A percentile compares a stretch with the other conserved stretches of the same genome.
phyloP scores from a whole-genome alignment of 148 eudicot genomes.

The Camellia lanceoleosa region DNA sequence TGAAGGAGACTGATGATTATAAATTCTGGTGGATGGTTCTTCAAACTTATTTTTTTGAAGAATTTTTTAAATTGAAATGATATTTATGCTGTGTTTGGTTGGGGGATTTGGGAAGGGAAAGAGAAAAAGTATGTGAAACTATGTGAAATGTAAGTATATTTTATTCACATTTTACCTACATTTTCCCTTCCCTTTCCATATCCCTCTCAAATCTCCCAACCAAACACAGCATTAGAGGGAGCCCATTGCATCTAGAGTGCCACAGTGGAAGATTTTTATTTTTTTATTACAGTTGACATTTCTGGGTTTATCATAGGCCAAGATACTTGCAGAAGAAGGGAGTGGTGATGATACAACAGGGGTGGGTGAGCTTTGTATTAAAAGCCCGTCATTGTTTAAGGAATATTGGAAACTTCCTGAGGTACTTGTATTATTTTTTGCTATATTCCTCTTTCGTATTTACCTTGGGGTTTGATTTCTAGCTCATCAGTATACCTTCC shows the following conservation, averaged over 20 bases:
- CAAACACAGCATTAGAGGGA: neutral
- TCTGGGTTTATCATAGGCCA: slow-evolving; percentile 50
- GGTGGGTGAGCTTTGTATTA: slow-evolving; percentile 89
- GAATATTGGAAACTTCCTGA: slow-evolving; percentile 95
- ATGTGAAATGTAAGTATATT: too few species aligned
- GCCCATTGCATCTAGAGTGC: neutral
- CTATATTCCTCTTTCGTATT: neutral
- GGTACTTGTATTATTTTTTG: slow-evolving; percentile 38
- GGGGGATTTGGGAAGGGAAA: too few species aligned
- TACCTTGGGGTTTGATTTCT: neutral
- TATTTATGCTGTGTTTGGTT: too few species aligned
- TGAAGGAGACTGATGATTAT: neutral
- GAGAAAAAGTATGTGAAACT: too few species aligned
- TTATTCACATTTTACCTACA: too few species aligned
- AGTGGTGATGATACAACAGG: slow-evolving; percentile 43
- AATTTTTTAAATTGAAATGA: neutral
- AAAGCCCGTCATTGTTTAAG: slow-evolving; percentile 87
- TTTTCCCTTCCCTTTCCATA: too few species aligned
- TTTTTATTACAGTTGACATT: neutral
- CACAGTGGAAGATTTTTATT: neutral
- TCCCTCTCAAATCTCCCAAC: too few species aligned
- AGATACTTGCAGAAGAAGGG: slow-evolving; percentile 67
- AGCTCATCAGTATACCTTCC: neutral
- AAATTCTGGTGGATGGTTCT: neutral
- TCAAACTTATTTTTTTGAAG: neutral